phyloP scores from a whole-genome alignment of 768 basidiomycete genomes.

The Amanita pallidorosea region DNA sequence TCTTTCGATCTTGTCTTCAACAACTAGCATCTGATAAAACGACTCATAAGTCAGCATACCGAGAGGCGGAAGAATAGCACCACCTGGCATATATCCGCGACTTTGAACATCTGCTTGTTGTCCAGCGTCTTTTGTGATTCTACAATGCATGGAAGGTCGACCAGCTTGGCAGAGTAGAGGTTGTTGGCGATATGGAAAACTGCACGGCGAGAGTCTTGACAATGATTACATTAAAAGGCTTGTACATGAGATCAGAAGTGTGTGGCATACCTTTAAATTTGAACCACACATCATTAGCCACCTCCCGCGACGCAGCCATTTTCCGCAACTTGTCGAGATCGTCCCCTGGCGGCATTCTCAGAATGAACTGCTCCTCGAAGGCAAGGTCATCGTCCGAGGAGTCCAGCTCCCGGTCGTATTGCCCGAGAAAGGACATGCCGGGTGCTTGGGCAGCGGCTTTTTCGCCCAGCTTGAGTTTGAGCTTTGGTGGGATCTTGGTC shows the following conservation, averaged over 20 bases:
- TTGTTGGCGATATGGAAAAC: slow-evolving; percentile 79
- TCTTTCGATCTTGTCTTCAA: slow-evolving; percentile 62
- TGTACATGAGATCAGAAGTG: not conserved
- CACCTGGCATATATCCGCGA: slow-evolving; percentile 97
- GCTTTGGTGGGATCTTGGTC: slow-evolving; percentile 54
- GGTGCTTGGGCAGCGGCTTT: slow-evolving; percentile 72
- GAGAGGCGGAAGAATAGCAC: slow-evolving; percentile 7
- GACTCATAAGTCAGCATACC: slow-evolving; percentile 7
- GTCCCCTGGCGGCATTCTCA: slow-evolving; percentile 79
- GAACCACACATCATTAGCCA: slow-evolving; percentile 86
- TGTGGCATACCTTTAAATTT: slow-evolving; percentile 81
- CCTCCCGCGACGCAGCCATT: slow-evolving; percentile 71
- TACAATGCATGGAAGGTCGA: slow-evolving; percentile 89
- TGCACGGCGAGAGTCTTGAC: slow-evolving; percentile 78
- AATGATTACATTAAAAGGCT: slow-evolving; percentile 6
- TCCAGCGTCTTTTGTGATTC: slow-evolving; percentile 96
- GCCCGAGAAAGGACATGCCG: slow-evolving; percentile 82
- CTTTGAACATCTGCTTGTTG: slow-evolving; percentile 96
- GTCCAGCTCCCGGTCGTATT: slow-evolving; percentile 90
- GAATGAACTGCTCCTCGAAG: slow-evolving; percentile 95
- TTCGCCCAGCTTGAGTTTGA: slow-evolving; percentile 83
- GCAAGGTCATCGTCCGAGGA: slow-evolving; percentile 90
- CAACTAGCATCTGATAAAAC: slow-evolving; percentile 73
- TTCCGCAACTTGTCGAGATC: slow-evolving; percentile 73
- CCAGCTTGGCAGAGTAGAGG: slow-evolving; percentile 83